Conservation (phyloP, 768 basidiomycete species). For the Cystofilobasidium ferigula region DNA sequence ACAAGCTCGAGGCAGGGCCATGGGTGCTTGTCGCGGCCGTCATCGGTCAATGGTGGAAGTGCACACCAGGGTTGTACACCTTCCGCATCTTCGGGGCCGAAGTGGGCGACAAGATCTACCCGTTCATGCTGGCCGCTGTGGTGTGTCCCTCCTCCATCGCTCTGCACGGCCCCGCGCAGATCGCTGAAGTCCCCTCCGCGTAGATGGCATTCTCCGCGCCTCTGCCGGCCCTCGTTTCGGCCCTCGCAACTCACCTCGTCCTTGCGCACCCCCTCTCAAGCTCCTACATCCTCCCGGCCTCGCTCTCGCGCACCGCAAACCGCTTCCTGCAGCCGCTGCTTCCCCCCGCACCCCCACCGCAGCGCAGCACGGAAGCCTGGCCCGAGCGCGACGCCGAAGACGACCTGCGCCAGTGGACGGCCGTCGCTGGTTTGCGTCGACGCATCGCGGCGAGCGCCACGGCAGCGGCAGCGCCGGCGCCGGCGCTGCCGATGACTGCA, state of each 20-base stretch:
- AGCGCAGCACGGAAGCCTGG: background rate
- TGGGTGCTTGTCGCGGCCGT: background rate
- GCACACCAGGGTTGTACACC: background rate
- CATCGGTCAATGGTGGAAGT: background rate
- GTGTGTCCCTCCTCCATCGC: background rate
- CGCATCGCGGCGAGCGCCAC: background rate
- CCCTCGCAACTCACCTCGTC: background rate
- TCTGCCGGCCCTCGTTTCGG: background rate
- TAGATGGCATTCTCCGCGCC: background rate
- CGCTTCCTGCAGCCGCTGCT: background rate
- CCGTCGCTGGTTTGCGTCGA: background rate
- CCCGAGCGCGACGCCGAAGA: background rate
- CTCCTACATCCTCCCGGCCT: background rate
- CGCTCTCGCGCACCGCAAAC: background rate
- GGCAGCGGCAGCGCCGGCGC: background rate
- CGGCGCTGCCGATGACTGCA: background rate
- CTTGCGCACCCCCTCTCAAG: background rate
- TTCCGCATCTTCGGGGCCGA: background rate
- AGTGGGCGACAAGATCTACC: slow-evolving; percentile 4
- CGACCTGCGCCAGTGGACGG: background rate
- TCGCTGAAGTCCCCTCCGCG: background rate
- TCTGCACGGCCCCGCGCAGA: background rate
- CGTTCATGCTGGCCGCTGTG: background rate
- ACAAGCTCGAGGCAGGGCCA: background rate
- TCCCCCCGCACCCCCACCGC: background rate